Percentiles rank a stretch among this genome's conserved stretches.
Evolutionary conservation across 257 asterid species (phyloP).

Genomic region (Scutellaria galericulata): DNA sequence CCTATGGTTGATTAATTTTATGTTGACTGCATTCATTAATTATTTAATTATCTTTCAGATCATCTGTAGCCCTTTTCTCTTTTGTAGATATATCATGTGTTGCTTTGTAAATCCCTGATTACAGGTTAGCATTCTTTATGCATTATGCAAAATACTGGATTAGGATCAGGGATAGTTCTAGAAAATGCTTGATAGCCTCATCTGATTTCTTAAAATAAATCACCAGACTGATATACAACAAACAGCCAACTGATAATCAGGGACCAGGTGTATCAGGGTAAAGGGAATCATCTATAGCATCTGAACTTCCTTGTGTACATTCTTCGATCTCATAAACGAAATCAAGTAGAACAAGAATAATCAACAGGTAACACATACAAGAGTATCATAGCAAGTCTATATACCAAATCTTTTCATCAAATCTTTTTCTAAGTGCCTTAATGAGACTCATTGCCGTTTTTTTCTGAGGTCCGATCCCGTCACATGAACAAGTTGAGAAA

Average conservation of each 20-base stretch:
- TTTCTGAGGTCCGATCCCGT: no score
- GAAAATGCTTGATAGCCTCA: conserved; percentile 9
- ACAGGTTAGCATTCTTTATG: background rate
- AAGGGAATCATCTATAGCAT: background rate
- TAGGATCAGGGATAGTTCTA: background rate
- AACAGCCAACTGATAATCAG: conserved; percentile 2
- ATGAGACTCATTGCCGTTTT: no score
- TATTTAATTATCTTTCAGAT: conserved; percentile 12
- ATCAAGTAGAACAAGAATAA: conserved; percentile 4
- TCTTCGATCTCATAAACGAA: background rate
- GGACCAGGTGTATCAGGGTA: background rate
- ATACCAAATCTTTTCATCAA: background rate
- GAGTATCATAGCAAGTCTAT: background rate
- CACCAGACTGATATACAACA: background rate
- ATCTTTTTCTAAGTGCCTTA: no score
- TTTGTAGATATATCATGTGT: conserved; percentile 12
- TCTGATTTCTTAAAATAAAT: conserved; percentile 1
- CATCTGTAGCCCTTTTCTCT: conserved; percentile 2
- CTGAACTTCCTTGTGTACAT: background rate
- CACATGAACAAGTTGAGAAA: no score
- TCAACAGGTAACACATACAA: conserved; percentile 1
- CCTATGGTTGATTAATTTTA: conserved; percentile 10
- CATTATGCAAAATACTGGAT: conserved; percentile 6
- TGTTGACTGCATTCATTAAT: conserved; percentile 17
- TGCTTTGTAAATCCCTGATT: conserved; percentile 15